Evolutionary conservation across 2,329 filamentous ascomycete genomes (phyloP).

Genomic region (Trichoderma semiorbis): DNA sequence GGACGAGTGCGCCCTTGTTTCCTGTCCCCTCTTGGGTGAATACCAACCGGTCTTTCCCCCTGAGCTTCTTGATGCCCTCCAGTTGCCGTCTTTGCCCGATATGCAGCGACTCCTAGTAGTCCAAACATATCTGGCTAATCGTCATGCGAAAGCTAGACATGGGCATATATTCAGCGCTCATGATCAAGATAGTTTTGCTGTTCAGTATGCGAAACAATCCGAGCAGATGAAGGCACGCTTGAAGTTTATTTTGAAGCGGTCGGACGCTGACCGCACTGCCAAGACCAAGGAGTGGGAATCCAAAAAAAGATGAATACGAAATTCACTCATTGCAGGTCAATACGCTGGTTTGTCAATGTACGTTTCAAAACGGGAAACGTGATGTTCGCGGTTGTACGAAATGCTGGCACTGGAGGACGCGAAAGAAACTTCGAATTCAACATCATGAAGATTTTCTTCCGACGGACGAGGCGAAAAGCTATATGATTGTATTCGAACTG

Average conservation of each 20-base stretch:
- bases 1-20: slow-evolving; percentile 17
- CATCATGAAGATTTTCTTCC: slow-evolving; percentile 28
- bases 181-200: background rate
- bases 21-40: slow-evolving; percentile 46
- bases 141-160: background rate
- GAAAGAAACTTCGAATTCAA: slow-evolving; percentile 19
- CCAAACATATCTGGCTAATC: slow-evolving; percentile 18
- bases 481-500: slow-evolving; percentile 49
- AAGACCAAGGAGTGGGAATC: slow-evolving; percentile 15
- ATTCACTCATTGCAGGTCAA: slow-evolving; percentile 18
- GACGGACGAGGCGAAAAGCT: slow-evolving; percentile 22
- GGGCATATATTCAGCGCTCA: background rate
- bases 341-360: slow-evolving; percentile 21
- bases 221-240: background rate
- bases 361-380: background rate
- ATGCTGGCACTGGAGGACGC: background rate
- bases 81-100: slow-evolving; percentile 44
- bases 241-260: background rate
- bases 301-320: slow-evolving; percentile 19
- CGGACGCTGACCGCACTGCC: background rate
- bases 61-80: slow-evolving; percentile 52
- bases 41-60: slow-evolving; percentile 51
- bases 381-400: slow-evolving; percentile 14
- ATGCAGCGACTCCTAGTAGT: slow-evolving; percentile 46
- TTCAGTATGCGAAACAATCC: background rate